Conservation (phyloP, 352 stramenopile genomes). For the Globisporangium apiculatum region DNA sequence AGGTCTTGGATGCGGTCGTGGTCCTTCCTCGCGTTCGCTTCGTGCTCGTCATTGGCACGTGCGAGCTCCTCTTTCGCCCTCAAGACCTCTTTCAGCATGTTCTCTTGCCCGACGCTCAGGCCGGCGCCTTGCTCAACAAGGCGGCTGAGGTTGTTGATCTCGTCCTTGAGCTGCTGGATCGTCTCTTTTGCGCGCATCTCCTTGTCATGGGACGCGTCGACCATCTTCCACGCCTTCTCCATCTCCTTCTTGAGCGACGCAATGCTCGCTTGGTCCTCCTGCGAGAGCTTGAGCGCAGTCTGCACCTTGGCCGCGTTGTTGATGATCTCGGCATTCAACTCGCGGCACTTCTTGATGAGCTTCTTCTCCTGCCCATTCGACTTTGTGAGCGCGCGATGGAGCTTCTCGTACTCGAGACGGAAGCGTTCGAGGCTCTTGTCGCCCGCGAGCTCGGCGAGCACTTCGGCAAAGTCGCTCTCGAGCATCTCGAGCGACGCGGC, state of each 20-base stretch:
- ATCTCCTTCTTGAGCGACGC: slow-evolving; percentile 94
- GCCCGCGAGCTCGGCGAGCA: slow-evolving; percentile 87
- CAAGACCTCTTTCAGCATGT: slow-evolving; percentile 89
- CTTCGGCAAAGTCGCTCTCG: slow-evolving; percentile 92
- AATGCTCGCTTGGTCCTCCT: slow-evolving; percentile 93
- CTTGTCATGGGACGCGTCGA: slow-evolving; percentile 94
- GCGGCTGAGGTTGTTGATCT: slow-evolving; percentile 93
- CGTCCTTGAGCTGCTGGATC: slow-evolving; percentile 93
- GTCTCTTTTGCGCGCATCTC: slow-evolving; percentile 92
- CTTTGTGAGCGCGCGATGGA: slow-evolving; percentile 91
- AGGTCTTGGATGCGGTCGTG: slow-evolving; percentile 77
- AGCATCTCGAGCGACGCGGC: slow-evolving; percentile 76
- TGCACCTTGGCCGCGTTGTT: slow-evolving; percentile 96
- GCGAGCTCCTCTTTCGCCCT: slow-evolving; percentile 87
- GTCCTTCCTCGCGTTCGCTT: slow-evolving; percentile 73
- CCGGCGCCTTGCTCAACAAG: slow-evolving; percentile 93
- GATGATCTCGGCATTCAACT: slow-evolving; percentile 94
- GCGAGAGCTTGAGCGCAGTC: slow-evolving; percentile 91
- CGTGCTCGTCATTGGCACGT: slow-evolving; percentile 81
- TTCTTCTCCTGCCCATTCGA: slow-evolving; percentile 94
- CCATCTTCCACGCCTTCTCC: slow-evolving; percentile 93
- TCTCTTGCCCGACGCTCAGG: slow-evolving; percentile 90
- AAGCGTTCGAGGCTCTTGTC: slow-evolving; percentile 93
- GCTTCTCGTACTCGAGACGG: slow-evolving; percentile 93
- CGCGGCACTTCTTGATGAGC: slow-evolving; percentile 93